Evolutionary conservation across 2,329 filamentous ascomycete species (phyloP), one percentile per base, ranked within the genome.

Genomic region (Dactylellina sp.): DNA sequence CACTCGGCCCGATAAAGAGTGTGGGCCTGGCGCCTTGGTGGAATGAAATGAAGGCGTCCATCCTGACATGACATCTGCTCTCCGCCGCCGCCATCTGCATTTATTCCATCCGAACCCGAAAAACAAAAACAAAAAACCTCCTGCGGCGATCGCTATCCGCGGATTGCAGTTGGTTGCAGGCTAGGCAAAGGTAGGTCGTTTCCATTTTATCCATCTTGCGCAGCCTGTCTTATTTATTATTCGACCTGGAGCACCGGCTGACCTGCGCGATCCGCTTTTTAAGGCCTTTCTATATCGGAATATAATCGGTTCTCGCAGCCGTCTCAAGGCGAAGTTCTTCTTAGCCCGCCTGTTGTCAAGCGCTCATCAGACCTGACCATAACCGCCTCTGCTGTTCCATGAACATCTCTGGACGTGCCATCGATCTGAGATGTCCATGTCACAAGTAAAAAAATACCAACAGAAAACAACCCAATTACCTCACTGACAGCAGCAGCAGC

Each of bases 351-450:
- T 20, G 50, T 55, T 55, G 50, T 40, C 50, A 55, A 28, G 50
- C 53, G 53, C 53, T 32, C 37, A 44, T 44, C 37, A 57, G 28
- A 6, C 53, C 39, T 57, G 22, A 20, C 20, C 37, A n/a, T n/a
- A 12, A 20, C 37, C 53, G 35, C 22, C 20, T 42, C 53, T 57
- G n/a, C 16, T 44, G n/a, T 32, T 40, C 46, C 59, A n/a, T 32
- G 35, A 20, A 44, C 14, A 39, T 37, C 4, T 22, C 55, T 44
- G 39, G 18, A 32, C 28, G 57, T 57, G 49, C 46, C 40, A 52
- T 40, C 14, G 57, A 71, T 71, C 66, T 71, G 50, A 63, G 39
- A 52, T 63, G 59, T 52, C 44, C 59, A 59, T 63, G 42, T 28
- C 56, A 57, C 59, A 63, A 59, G 50, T 71, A 24, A 71, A 49